Conservation (phyloP, 1,284 basidiomycete species). For the Cystobasidium sp. region DNA sequence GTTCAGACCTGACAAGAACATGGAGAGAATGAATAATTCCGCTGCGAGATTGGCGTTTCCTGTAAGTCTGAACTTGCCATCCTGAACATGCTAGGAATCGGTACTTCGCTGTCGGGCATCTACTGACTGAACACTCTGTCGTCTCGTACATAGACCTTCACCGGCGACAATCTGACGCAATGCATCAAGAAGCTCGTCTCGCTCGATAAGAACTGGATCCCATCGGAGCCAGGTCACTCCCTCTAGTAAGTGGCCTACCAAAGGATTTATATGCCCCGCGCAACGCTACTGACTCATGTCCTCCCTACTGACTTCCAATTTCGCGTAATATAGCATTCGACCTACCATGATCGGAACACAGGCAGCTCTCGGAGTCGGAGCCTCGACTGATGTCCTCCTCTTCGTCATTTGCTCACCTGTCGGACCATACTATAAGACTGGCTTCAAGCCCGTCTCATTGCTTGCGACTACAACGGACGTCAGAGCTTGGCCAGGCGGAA, state of each 20-base stretch:
- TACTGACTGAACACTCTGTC: constrained; percentile 9
- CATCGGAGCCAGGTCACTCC: constrained; percentile 83
- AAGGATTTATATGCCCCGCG: no score
- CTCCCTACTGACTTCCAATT: not conserved
- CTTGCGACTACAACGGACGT: constrained; percentile 89
- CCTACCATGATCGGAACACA: constrained; percentile 91
- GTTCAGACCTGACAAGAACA: constrained; percentile 98
- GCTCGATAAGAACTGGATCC: constrained; percentile 91
- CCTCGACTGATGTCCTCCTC: constrained; percentile 84
- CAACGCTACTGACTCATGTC: constrained; percentile 44
- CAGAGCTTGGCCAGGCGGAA: constrained; percentile 88
- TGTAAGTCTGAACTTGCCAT: constrained; percentile 44
- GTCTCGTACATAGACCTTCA: constrained; percentile 64
- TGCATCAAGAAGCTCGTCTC: constrained; percentile 87
- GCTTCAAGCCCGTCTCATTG: constrained; percentile 93
- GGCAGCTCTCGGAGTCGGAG: constrained; percentile 81
- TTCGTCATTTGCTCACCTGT: constrained; percentile 80
- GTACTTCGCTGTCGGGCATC: not conserved
- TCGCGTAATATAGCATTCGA: constrained; percentile 48
- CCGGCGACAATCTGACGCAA: constrained; percentile 76
- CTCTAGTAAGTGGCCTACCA: constrained; percentile 69
- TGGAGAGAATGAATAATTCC: constrained; percentile 73
- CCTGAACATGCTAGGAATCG: constrained; percentile 7
- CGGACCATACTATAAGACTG: constrained; percentile 91
- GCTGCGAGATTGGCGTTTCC: constrained; percentile 71